Evolutionary conservation across 2,329 filamentous ascomycete genomes (phyloP).

Genomic region (Exophiala xenobiotica): DNA sequence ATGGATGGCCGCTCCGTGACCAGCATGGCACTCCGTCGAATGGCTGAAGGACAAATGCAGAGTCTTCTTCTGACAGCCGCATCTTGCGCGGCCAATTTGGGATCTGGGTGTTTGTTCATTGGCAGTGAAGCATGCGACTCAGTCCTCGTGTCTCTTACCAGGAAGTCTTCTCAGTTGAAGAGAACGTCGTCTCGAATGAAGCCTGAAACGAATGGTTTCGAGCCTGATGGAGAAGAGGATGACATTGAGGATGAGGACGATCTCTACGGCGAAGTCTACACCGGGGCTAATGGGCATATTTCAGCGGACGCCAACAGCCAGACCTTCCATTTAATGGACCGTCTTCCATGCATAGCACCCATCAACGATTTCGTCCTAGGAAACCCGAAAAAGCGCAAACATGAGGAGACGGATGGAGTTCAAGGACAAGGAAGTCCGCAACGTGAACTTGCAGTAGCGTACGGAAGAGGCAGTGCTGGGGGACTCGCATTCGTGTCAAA

Average conservation of each 20-base stretch:
- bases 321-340: slow-evolving; percentile 22
- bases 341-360: slow-evolving; percentile 25
- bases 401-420: slow-evolving; percentile 50
- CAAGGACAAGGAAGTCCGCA: slow-evolving; percentile 34
- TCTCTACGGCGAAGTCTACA: slow-evolving; percentile 42
- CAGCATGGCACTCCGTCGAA: slow-evolving; percentile 69
- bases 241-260: slow-evolving; percentile 56
- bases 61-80: slow-evolving; percentile 60
- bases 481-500: slow-evolving; percentile 74
- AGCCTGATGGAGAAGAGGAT: slow-evolving; percentile 55
- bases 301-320: slow-evolving; percentile 13
- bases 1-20: slow-evolving; percentile 91
- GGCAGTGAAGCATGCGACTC: slow-evolving; percentile 85
- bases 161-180: slow-evolving; percentile 52
- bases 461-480: slow-evolving; percentile 58
- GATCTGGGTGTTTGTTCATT: slow-evolving; percentile 71
- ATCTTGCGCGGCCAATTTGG: slow-evolving; percentile 69
- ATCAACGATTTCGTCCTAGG: slow-evolving; percentile 26
- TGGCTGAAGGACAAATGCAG: slow-evolving; percentile 64
- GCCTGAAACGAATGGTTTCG: slow-evolving; percentile 46
- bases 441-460: slow-evolving; percentile 55
- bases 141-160: slow-evolving; percentile 74
- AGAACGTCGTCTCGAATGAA: slow-evolving; percentile 23
- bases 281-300: slow-evolving; percentile 28
- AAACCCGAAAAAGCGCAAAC: slow-evolving; percentile 25